Evolutionary conservation across 1,139 yeast species (phyloP).

Genomic region (Geotrichum australiense): DNA sequence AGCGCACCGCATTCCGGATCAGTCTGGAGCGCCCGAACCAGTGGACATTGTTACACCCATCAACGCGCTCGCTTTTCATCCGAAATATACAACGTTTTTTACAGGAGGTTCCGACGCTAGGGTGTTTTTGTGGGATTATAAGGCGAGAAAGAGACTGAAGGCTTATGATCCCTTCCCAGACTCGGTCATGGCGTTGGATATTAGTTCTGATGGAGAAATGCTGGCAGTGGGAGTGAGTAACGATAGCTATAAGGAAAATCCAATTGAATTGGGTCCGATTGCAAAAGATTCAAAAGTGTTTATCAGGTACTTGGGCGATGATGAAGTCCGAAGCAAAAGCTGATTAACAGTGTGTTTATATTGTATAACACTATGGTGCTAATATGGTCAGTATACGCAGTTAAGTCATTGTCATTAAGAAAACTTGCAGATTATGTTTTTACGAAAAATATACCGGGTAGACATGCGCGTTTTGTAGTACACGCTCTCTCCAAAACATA

Average conservation of each 20-base stretch:
- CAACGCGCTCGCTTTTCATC: conserved; percentile 55
- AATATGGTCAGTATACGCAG: too few species aligned
- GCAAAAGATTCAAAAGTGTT: conserved; percentile 21
- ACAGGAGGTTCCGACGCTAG: conserved; percentile 79
- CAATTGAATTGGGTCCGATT: conserved; percentile 21
- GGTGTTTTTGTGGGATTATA: conserved; percentile 72
- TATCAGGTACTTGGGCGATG: conserved; percentile 17
- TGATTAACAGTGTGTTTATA: too few species aligned
- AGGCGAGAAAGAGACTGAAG: conserved; percentile 52
- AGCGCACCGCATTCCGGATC: conserved; percentile 56
- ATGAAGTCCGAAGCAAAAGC: conserved; percentile 9
- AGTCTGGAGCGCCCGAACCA: conserved; percentile 32
- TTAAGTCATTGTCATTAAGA: too few species aligned
- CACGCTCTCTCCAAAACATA: too few species aligned
- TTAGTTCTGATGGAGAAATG: conserved; percentile 32
- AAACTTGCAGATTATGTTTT: too few species aligned
- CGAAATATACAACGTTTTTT: conserved; percentile 44
- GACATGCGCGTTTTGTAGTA: too few species aligned
- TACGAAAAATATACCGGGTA: too few species aligned
- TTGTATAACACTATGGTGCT: too few species aligned
- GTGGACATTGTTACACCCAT: conserved; percentile 71
- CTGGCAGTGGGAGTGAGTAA: conserved; percentile 47
- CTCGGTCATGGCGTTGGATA: conserved; percentile 47
- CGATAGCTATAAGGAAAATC: conserved; percentile 27
- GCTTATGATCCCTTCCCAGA: conserved; percentile 49